Evolutionary conservation across 2,329 filamentous ascomycete species (phyloP), one percentile per base, ranked within the genome.

Genomic region (Triangularia setosa): DNA sequence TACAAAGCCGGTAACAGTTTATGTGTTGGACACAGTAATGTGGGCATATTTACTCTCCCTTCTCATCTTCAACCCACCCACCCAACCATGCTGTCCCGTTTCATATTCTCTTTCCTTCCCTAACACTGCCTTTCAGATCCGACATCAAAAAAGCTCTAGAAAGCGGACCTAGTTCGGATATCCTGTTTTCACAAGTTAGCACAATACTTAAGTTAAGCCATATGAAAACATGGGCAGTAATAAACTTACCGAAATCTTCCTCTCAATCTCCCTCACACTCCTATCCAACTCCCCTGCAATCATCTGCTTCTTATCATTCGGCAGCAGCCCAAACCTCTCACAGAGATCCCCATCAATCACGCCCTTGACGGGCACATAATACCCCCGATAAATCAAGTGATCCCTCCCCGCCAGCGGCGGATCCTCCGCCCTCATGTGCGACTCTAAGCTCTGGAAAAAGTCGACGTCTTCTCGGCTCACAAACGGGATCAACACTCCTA

Each of bases 301-400:
- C 86, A 93, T 93, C 78, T 92, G 88, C 83, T 97, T 97, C 81
- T 92, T 93, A 72, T 97, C 94, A 70, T 89, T 90, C 25, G 90
- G 84, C 66, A 99, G 81, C 65, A 95, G 79, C 64, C 92, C 87
- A 78, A 92, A 99, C 70, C 93, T 86, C 81, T 99, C 95, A 72
- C 95, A 97, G 48, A 99, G 81, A 78, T 99, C 95, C 27, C 95
- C 95, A 77, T 99, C 95, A 72, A 99, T 97, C 27, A 96, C 88
- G 8, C 93, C 93, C 83, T 99, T 99, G 52, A 96, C 92, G 0
- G 95, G 96, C 6, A 92, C 92, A 76, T 98, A 99, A 78, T 98
- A 99, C 69, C 93, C 89, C 68, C 96, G 86, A 77, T 96, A 99
- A 73, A 97, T 96, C 55, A 99, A 82, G 77, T 99, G 95, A 76